phyloP scores from a whole-genome alignment of 768 basidiomycete species.

The Leccinum pellstonianum region DNA sequence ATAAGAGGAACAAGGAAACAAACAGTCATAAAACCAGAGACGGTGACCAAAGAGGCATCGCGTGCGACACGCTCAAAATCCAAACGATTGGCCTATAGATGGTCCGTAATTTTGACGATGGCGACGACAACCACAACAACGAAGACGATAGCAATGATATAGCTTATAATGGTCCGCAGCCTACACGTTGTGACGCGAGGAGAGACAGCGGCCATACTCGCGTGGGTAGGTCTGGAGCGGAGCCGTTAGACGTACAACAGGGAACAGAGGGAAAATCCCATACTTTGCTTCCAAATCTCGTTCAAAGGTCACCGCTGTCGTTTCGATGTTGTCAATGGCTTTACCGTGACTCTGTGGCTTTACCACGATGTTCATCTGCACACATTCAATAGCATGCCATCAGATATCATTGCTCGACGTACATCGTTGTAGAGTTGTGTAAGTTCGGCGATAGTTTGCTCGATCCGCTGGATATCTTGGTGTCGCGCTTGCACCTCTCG shows the following conservation, averaged over 20 bases:
- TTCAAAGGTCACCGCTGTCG: constrained; percentile 71
- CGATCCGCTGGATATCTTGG: too few relatives aligned
- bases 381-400: constrained; percentile 4
- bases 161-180: constrained; percentile 72
- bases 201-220: constrained; percentile 30
- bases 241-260: not conserved
- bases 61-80: not conserved
- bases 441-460: too few relatives aligned
- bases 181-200: constrained; percentile 43
- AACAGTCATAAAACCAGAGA: not conserved
- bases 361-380: constrained; percentile 89
- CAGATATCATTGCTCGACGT: constrained; percentile 23
- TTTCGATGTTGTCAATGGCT: constrained; percentile 68
- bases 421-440: too few relatives aligned
- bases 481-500: too few relatives aligned
- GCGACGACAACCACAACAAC: constrained; percentile 60
- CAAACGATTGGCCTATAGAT: constrained; percentile 16
- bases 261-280: constrained; percentile 17
- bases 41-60: not conserved
- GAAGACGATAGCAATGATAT: constrained; percentile 54
- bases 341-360: constrained; percentile 95
- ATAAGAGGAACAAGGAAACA: not conserved
- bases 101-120: constrained; percentile 42
- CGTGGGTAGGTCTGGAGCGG: constrained; percentile 64
- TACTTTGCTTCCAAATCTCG: constrained; percentile 87